Evolutionary conservation across 1,284 basidiomycete genomes (phyloP), one percentile per base, ranked within the genome.

Genomic region (Thelephora terrestris): DNA sequence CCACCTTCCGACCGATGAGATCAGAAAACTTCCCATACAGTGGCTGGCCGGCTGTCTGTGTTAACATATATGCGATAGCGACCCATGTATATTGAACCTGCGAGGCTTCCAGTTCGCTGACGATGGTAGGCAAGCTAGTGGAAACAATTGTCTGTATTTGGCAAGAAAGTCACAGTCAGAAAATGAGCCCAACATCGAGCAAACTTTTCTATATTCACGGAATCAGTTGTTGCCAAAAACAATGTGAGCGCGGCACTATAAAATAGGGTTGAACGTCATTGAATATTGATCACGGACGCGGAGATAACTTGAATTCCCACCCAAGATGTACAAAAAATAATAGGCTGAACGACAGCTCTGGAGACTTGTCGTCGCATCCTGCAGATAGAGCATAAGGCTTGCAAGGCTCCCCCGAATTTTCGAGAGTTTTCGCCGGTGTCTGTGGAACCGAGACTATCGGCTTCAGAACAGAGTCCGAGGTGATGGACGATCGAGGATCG

Each of bases 81-180:
- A 90, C 81, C 86, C 87, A 90, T n/a, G 81, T 84, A 58, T 88
- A 90, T 59, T 86, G 76, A 46, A 68, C 73, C 50, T 78, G 73
- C 39, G 80, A 74, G 17, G 82, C 84, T 29, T 69, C 52, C 36
- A 89, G 71, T 48, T 85, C 75, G 51, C 71, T 75, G 17, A 79
- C 70, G 52, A 90, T 88, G 9, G 84, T 88, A 17, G 86, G 87
- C 48, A 90, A 64, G 57, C 76, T 79, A 17, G 87, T 89, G 24
- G 87, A 90, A 36, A 90, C 81, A 51, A 90, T 84, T 2, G 84
- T 86, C 85, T 89, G 17, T 23, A 32, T 48, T 43, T 48, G 51
- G 35, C 34, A 53, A 42, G 10, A 5, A 10, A 42, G 21, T 18
- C 12, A 40, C 18, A n/a, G 39, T 23, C 39, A 42, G n/a, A 52